These are phyloP conservation scores for Pichia sp. DNA, from an alignment of 1,139 yeast genomes.

Conservation along the genomic window DNA sequence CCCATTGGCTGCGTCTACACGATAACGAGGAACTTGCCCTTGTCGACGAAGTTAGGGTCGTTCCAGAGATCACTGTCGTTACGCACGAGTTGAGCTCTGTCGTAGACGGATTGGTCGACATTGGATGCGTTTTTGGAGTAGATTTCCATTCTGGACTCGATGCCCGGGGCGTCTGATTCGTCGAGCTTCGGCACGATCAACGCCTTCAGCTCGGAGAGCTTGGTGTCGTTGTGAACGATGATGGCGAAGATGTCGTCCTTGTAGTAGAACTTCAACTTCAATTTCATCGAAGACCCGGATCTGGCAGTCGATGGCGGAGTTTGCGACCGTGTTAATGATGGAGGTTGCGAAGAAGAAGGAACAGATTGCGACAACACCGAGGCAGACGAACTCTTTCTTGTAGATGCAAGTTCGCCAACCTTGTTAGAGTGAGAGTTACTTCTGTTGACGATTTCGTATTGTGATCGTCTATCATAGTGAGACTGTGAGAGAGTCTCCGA, in stretches of 20 bases:
- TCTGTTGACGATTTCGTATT: slow-evolving; percentile 28
- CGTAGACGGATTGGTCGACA: slow-evolving; percentile 23
- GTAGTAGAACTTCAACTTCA: slow-evolving; percentile 82
- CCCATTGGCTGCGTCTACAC: slow-evolving; percentile 12
- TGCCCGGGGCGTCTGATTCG: slow-evolving; percentile 26
- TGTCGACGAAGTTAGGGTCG: slow-evolving; percentile 28
- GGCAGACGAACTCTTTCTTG: slow-evolving; percentile 9
- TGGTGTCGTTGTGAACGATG: slow-evolving; percentile 61
- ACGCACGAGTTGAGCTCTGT: slow-evolving; percentile 19
- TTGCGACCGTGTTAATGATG: slow-evolving; percentile 1
- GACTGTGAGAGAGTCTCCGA: slow-evolving; percentile 28
- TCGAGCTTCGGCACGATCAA: slow-evolving; percentile 67
- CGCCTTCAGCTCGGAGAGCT: slow-evolving; percentile 58
- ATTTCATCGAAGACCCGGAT: slow-evolving; percentile 15
- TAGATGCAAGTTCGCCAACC: slow-evolving; percentile 22
- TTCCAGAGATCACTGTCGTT: slow-evolving; percentile 28
- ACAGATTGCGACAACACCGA: slow-evolving; percentile 9
- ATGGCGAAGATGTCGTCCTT: slow-evolving; percentile 91
- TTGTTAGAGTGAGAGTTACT: slow-evolving; percentile 23
- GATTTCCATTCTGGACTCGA: slow-evolving; percentile 24
- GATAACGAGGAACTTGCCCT: slow-evolving; percentile 32
- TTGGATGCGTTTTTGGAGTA: slow-evolving; percentile 29
- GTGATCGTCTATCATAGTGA: slow-evolving; percentile 32
- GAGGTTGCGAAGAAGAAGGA: slow-evolving; percentile 16
- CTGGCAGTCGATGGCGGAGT: slow-evolving; percentile 17